Percentiles rank a stretch among this genome's conserved stretches.
phyloP scores from a whole-genome alignment of 768 basidiomycete species.

The Psilocybe cyanescens region DNA sequence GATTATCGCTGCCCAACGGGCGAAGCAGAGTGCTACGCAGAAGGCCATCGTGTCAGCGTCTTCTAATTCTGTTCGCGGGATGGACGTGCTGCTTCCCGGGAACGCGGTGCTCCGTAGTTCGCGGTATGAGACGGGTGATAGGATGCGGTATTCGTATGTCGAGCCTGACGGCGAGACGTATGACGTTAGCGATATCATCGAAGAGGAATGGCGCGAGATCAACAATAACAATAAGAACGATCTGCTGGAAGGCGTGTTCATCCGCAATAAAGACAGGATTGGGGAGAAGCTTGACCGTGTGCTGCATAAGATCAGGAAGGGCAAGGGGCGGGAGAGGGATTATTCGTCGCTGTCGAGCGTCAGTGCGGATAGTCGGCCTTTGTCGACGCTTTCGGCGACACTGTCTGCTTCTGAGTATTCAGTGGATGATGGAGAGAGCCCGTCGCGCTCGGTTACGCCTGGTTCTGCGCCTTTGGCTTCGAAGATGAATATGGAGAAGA shows the following conservation, averaged over 20 bases:
- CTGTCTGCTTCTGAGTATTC: constrained; percentile 60
- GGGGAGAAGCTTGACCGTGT: constrained; percentile 77
- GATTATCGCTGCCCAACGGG: constrained; percentile 92
- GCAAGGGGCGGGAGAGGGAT: constrained; percentile 48
- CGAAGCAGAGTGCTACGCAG: constrained; percentile 83
- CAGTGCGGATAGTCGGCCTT: constrained; percentile 29
- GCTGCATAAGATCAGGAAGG: constrained; percentile 74
- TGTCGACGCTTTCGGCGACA: constrained; percentile 37
- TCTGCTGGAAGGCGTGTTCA: constrained; percentile 68
- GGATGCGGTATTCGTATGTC: constrained; percentile 93
- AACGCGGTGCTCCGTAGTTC: constrained; percentile 87
- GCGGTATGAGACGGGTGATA: constrained; percentile 68
- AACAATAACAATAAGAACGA: constrained; percentile 50
- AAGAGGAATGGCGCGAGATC: constrained; percentile 80
- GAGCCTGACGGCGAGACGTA: constrained; percentile 88
- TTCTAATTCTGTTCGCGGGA: constrained; percentile 81
- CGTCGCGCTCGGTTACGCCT: constrained; percentile 48
- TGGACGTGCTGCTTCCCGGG: constrained; percentile 87
- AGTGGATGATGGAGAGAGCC: constrained; percentile 42
- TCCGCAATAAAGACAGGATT: constrained; percentile 58
- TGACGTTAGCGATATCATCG: constrained; percentile 93
- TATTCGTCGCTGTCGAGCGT: constrained; percentile 21
- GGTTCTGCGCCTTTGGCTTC: constrained; percentile 36
- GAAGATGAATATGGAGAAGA: constrained; percentile 13
- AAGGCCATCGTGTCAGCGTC: constrained; percentile 83